Evolutionary conservation across 805 yeast genomes (phyloP).

Genomic region (Vanderwaltozyma yarrowii): DNA sequence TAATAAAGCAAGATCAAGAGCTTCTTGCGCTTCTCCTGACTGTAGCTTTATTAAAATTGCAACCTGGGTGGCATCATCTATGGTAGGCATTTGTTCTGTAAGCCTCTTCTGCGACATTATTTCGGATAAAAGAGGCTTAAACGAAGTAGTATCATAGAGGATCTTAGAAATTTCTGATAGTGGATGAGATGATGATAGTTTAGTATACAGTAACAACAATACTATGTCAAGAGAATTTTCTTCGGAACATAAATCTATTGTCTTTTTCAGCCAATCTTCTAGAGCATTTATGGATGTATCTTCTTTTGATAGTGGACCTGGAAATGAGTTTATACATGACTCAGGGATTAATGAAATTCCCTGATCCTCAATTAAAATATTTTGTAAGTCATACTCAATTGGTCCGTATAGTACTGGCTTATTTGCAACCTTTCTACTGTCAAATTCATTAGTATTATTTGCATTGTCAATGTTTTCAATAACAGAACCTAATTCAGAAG

Average conservation of each 20-base stretch:
- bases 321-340: slow-evolving; percentile 22
- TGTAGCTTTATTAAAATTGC: slow-evolving; percentile 27
- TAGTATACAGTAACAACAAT: not conserved
- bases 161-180: slow-evolving; percentile 28
- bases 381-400: no score
- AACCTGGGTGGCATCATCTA: not conserved
- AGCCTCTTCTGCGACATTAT: no score
- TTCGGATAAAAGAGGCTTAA: no score
- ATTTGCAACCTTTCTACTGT: no score
- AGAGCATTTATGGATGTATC: slow-evolving; percentile 57
- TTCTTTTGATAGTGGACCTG: slow-evolving; percentile 40
- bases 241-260: slow-evolving; percentile 4
- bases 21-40: slow-evolving; percentile 56
- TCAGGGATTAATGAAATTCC: not conserved
- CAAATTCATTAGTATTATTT: no score
- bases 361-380: no score
- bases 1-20: slow-evolving; percentile 49
- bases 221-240: not conserved
- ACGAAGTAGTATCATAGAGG: slow-evolving; percentile 16
- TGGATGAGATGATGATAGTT: not conserved
- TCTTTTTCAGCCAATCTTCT: slow-evolving; percentile 52
- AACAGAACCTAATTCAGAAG: no score
- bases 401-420: no score
- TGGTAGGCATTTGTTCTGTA: no score
- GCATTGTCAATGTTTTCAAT: no score